Evolutionary conservation across 345 rosid genomes (phyloP).

Genomic region (Eucalyptus victrix): DNA sequence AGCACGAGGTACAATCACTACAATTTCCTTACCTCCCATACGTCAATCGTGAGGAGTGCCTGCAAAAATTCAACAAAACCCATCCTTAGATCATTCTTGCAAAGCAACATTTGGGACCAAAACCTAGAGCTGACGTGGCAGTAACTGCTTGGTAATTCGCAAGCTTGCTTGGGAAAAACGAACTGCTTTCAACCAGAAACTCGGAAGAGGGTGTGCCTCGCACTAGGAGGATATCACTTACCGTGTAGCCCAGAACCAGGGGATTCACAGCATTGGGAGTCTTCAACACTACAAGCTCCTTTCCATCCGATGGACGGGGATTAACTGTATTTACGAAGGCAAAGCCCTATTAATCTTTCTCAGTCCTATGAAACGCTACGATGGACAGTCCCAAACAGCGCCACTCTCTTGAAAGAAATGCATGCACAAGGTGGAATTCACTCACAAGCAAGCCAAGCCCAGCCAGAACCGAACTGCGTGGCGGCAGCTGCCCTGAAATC

Average conservation of each 20-base stretch:
- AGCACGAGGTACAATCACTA: background rate
- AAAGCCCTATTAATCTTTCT: constrained; percentile 32
- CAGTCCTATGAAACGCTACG: constrained; percentile 25
- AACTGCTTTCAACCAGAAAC: background rate
- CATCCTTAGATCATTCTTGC: background rate
- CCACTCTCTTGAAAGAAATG: background rate
- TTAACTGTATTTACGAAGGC: constrained; percentile 52
- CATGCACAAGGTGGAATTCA: background rate
- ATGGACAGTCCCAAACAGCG: background rate
- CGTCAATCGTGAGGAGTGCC: constrained; percentile 92
- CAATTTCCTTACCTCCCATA: constrained; percentile 71
- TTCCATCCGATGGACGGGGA: constrained; percentile 60
- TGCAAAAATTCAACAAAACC: constrained; percentile 11
- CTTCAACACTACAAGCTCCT: constrained; percentile 68
- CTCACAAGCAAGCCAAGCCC: constrained; percentile 96
- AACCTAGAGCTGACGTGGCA: background rate
- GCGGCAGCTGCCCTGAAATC: constrained; percentile 65
- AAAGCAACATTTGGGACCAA: background rate
- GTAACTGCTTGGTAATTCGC: background rate
- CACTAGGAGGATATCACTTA: constrained; percentile 11
- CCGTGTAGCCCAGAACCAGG: constrained; percentile 78
- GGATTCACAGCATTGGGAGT: constrained; percentile 93
- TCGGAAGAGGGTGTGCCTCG: background rate
- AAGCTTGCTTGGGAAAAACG: background rate
- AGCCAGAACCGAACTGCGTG: constrained; percentile 87